phyloP scores from a whole-genome alignment of 1,139 yeast species.

The Geotrichum siamense region DNA sequence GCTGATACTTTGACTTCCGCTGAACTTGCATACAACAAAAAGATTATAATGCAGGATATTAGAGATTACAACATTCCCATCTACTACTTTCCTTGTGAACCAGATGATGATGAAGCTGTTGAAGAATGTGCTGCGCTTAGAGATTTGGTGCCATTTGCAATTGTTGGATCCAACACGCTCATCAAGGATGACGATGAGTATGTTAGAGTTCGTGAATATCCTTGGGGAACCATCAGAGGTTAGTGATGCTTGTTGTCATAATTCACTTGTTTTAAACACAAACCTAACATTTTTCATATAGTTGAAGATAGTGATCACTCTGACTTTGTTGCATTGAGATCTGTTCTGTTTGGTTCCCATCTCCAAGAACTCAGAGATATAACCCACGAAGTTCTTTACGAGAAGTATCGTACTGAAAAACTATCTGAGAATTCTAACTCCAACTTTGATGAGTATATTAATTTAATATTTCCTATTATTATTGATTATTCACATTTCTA shows the following conservation, averaged over 20 bases:
- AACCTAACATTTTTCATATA: too few relatives aligned
- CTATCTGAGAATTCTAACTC: slow-evolving; percentile 40
- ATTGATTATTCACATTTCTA: slow-evolving; percentile 10
- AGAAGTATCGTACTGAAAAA: slow-evolving; percentile 86
- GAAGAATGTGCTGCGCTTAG: slow-evolving; percentile 76
- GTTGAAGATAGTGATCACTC: slow-evolving; percentile 78
- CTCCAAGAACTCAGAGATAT: slow-evolving; percentile 87
- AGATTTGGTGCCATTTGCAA: slow-evolving; percentile 76
- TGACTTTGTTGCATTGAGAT: slow-evolving; percentile 76
- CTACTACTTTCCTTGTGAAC: slow-evolving; percentile 68
- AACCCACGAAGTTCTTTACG: slow-evolving; percentile 88
- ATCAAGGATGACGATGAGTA: slow-evolving; percentile 22
- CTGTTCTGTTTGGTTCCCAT: slow-evolving; percentile 85
- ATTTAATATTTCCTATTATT: neutral
- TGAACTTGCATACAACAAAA: slow-evolving; percentile 67
- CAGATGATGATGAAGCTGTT: slow-evolving; percentile 58
- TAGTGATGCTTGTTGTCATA: too few relatives aligned
- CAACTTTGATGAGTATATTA: slow-evolving; percentile 12
- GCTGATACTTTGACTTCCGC: slow-evolving; percentile 78
- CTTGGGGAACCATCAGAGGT: slow-evolving; percentile 76
- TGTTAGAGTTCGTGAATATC: slow-evolving; percentile 78
- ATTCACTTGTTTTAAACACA: slow-evolving; percentile 5
- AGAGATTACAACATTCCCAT: slow-evolving; percentile 72
- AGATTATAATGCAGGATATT: slow-evolving; percentile 59
- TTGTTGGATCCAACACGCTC: slow-evolving; percentile 51